Conservation (phyloP, 495 filamentous ascomycete species). For the Lepraria neglecta region DNA sequence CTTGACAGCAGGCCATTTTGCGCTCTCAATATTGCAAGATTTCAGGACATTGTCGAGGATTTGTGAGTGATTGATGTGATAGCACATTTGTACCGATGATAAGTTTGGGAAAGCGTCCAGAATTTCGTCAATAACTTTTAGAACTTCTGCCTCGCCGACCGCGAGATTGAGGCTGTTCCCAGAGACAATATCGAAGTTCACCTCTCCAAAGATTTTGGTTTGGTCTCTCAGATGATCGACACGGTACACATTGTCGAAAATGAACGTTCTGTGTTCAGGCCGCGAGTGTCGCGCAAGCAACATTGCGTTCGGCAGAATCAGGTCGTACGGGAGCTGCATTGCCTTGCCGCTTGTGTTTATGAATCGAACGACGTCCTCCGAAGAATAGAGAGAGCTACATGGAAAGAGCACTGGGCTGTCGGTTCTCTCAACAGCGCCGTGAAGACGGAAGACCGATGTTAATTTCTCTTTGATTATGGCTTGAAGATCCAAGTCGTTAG, state of each 20-base stretch:
- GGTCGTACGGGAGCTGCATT: conserved; percentile 83
- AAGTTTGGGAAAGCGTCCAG: conserved; percentile 73
- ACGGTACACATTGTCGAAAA: conserved; percentile 85
- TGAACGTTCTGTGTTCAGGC: conserved; percentile 68
- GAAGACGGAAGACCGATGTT: conserved; percentile 74
- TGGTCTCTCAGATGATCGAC: conserved; percentile 70
- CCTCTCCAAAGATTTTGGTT: conserved; percentile 76
- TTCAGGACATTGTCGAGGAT: conserved; percentile 80
- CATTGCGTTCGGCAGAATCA: conserved; percentile 84
- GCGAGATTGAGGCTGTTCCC: conserved; percentile 73
- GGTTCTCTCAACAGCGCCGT: conserved; percentile 75
- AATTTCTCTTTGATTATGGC: conserved; percentile 70
- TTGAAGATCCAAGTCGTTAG: conserved; percentile 63
- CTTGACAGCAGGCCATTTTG: conserved; percentile 64
- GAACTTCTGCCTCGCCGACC: conserved; percentile 85
- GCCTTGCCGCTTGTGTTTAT: conserved; percentile 77
- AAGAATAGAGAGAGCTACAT: conserved; percentile 64
- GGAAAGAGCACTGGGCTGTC: conserved; percentile 72
- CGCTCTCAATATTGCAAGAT: conserved; percentile 68
- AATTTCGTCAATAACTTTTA: conserved; percentile 92
- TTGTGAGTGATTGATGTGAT: conserved; percentile 85
- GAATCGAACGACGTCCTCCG: conserved; percentile 58
- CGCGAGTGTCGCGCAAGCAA: conserved; percentile 67
- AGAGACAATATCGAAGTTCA: conserved; percentile 91
- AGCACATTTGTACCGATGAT: conserved; percentile 68